Percentiles rank a stretch among this genome's conserved stretches.
Evolutionary conservation across 2,329 filamentous ascomycete genomes (phyloP).

Genomic region (Aspergillus luchuensis): DNA sequence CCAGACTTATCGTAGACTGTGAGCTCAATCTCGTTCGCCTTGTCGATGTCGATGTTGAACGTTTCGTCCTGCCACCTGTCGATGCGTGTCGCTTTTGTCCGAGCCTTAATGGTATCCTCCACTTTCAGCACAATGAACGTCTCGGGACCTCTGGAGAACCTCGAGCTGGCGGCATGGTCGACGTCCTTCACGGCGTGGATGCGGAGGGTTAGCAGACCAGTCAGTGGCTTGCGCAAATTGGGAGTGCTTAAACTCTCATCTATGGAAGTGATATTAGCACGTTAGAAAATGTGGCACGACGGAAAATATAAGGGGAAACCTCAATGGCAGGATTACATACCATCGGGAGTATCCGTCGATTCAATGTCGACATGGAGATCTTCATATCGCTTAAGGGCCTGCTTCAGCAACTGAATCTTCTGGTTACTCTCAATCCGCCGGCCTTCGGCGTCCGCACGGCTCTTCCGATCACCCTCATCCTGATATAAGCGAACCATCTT

Average conservation of each 20-base stretch:
- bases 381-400: constrained; percentile 94
- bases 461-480: constrained; percentile 96
- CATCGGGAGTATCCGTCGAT: constrained; percentile 73
- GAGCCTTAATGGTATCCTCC: constrained; percentile 86
- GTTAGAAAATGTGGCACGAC: not conserved
- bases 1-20: constrained; percentile 95
- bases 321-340: constrained; percentile 51
- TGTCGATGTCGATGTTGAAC: constrained; percentile 92
- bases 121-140: constrained; percentile 97
- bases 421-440: constrained; percentile 93
- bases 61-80: constrained; percentile 91
- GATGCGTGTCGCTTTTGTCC: constrained; percentile 79
- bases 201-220: constrained; percentile 81
- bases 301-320: not conserved
- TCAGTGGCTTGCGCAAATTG: constrained; percentile 93
- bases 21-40: constrained; percentile 96
- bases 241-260: constrained; percentile 97
- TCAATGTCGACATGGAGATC: constrained; percentile 96
- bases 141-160: constrained; percentile 87
- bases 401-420: constrained; percentile 93
- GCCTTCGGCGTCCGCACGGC: constrained; percentile 86
- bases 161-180: constrained; percentile 80
- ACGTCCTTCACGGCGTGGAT: constrained; percentile 91
- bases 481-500: constrained; percentile 99
- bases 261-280: constrained; percentile 44